Evolutionary conservation across 805 yeast genomes (phyloP).

Genomic region (Brettanomyces custersianus): DNA sequence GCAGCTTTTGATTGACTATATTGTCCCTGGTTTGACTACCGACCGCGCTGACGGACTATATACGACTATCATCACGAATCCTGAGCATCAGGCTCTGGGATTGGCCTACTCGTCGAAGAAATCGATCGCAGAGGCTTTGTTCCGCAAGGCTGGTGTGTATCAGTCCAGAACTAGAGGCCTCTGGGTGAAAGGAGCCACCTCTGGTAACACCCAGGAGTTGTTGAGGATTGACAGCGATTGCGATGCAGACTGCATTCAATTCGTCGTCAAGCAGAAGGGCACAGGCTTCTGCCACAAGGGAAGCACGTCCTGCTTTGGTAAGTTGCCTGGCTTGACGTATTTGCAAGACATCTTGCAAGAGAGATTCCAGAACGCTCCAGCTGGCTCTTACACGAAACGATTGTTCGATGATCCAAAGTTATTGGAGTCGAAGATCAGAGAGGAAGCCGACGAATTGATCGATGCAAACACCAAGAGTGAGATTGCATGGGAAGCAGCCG

Average conservation of each 20-base stretch:
- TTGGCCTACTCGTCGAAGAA: conserved; percentile 83
- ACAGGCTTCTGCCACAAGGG: conserved; percentile 90
- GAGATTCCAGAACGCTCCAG: conserved; percentile 67
- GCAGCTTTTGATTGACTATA: conserved; percentile 24
- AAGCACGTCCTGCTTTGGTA: conserved; percentile 74
- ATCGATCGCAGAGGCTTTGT: conserved; percentile 75
- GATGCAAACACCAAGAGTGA: conserved; percentile 65
- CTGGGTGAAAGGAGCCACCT: conserved; percentile 93
- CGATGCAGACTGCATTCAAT: conserved; percentile 85
- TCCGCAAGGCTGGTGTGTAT: conserved; percentile 80
- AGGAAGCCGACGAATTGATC: conserved; percentile 92
- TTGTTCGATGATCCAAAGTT: conserved; percentile 70
- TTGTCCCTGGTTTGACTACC: conserved; percentile 50
- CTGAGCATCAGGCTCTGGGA: conserved; percentile 68
- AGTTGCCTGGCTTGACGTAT: conserved; percentile 53
- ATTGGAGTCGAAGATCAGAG: conserved; percentile 80
- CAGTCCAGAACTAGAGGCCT: conserved; percentile 87
- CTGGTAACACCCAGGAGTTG: conserved; percentile 89
- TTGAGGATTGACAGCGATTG: conserved; percentile 69
- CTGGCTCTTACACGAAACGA: conserved; percentile 90
- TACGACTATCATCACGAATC: conserved; percentile 74
- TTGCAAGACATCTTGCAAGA: conserved; percentile 59
- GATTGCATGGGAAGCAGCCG: conserved; percentile 97
- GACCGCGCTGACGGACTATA: conserved; percentile 83
- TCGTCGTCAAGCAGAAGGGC: conserved; percentile 78